Evolutionary conservation across 257 asterid species (phyloP).

Genomic region (Phtheirospermum japonicum): DNA sequence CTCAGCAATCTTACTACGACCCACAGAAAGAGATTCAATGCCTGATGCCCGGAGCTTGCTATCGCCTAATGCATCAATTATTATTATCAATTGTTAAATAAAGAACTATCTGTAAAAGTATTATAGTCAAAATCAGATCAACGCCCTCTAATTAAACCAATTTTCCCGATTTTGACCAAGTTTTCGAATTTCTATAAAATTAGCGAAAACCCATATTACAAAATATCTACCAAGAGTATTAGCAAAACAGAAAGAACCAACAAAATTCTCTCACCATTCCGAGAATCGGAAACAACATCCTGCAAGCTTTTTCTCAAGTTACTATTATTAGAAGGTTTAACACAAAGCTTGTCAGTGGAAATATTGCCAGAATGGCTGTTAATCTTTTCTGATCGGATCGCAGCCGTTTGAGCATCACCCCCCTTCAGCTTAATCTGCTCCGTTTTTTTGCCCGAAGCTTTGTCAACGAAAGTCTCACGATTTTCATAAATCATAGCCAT

Average conservation of each 20-base stretch:
- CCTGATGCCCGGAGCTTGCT: constrained; percentile 16
- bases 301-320: constrained; percentile 14
- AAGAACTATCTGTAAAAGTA: not conserved
- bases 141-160: no score
- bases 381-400: not conserved
- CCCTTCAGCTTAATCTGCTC: constrained; percentile 8
- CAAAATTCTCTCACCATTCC: constrained; percentile 24
- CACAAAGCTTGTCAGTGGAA: not conserved
- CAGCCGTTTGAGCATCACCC: constrained; percentile 18
- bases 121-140: no score
- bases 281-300: constrained; percentile 19
- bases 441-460: constrained; percentile 5
- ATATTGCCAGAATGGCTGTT: constrained; percentile 13
- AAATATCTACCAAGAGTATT: not conserved
- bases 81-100: constrained; percentile 11
- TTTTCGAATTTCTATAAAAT: no score
- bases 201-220: no score
- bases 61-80: constrained; percentile 18
- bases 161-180: no score
- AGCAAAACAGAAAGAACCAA: not conserved
- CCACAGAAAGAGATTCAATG: constrained; percentile 16
- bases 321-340: constrained; percentile 18
- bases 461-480: constrained; percentile 9
- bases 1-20: constrained; percentile 22
- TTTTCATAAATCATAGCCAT: not conserved